Base-by-base conservation (phyloP, 2,329 filamentous ascomycete species). In the Knoxdaviesia proteae region DNA sequence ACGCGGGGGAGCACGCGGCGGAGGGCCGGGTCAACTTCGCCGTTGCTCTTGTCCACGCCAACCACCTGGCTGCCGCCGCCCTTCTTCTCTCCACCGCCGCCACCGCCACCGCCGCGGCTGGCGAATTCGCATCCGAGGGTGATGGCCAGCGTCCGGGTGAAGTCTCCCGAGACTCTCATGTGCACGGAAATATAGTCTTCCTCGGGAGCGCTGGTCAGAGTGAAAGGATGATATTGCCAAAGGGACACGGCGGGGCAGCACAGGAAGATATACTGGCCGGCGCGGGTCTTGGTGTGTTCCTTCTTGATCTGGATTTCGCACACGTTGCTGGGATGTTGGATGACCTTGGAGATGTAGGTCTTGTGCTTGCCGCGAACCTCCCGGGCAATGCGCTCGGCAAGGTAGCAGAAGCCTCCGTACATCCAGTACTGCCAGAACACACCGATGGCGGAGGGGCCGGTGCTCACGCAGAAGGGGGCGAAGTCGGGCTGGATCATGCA, bases 231-330 rank as follows among this genome's bases (percentile, higher is more conserved):
- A 56, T 90, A 88, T 60, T 90, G 83, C 81, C 81, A 90, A 39
- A 90, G 67, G 1, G 82, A 88, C 10, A 90, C 76, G 49, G 84
- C 81, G 1, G 84, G 84, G 56, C 83, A 90, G 65, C 80, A 88
- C 51, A 90, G 68, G 64, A 88, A 88, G 52, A 92, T 88, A 62
- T 90, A 90, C 68, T 84, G 81, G 41, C 84, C 84, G 20, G 83
- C 80, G 42, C 71, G 69, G 3, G 81, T 84, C 65, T 79, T 84
- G 38, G 82, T 87, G 60, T 84, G 66, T 55, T 87, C 81, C 61
- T 90, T 90, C 68, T 88, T 87, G 63, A 92, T 86, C 62, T 90
- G 84, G 47, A 92, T 87, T 61, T 92, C 84, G 57, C 81, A 82
- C 11, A 92, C 84, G 53, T 86, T 84, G 64, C 80, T 84, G 6